phyloP scores from a whole-genome alignment of 1,284 basidiomycete species.

The Earliella scabrosa region DNA sequence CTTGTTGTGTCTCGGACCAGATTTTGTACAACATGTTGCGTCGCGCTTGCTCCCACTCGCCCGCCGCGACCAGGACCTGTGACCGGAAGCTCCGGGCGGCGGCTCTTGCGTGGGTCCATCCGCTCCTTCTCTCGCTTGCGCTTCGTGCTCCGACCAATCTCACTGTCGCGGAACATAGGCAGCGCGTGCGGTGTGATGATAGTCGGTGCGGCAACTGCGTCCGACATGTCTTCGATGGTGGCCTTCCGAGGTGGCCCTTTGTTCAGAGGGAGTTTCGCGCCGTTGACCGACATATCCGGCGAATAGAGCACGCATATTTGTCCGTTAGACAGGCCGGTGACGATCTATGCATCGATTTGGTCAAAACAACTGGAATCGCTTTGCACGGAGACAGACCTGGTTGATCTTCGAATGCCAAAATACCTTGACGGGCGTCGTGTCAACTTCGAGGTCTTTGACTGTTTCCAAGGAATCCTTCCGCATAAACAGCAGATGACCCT shows the following conservation, averaged over 20 bases:
- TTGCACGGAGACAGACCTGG: slow-evolving; percentile 62
- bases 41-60: slow-evolving; percentile 93
- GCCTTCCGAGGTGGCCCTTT: slow-evolving; percentile 74
- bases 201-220: slow-evolving; percentile 77
- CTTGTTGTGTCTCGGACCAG: slow-evolving; percentile 87
- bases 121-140: slow-evolving; percentile 89
- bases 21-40: slow-evolving; percentile 93
- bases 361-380: not conserved
- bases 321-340: slow-evolving; percentile 88
- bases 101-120: slow-evolving; percentile 87
- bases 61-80: slow-evolving; percentile 92
- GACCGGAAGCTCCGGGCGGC: slow-evolving; percentile 90
- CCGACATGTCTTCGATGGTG: slow-evolving; percentile 84
- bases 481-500: slow-evolving; percentile 79
- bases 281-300: slow-evolving; percentile 84
- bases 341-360: slow-evolving; percentile 56
- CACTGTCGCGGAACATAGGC: slow-evolving; percentile 87
- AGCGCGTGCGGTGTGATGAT: slow-evolving; percentile 91
- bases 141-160: slow-evolving; percentile 74
- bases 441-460: slow-evolving; percentile 67
- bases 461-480: slow-evolving; percentile 69
- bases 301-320: slow-evolving; percentile 91
- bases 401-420: slow-evolving; percentile 98
- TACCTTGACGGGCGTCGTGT: slow-evolving; percentile 84
- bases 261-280: slow-evolving; percentile 87